phyloP scores from a whole-genome alignment of 768 basidiomycete species.

The Pholiota molesta region DNA sequence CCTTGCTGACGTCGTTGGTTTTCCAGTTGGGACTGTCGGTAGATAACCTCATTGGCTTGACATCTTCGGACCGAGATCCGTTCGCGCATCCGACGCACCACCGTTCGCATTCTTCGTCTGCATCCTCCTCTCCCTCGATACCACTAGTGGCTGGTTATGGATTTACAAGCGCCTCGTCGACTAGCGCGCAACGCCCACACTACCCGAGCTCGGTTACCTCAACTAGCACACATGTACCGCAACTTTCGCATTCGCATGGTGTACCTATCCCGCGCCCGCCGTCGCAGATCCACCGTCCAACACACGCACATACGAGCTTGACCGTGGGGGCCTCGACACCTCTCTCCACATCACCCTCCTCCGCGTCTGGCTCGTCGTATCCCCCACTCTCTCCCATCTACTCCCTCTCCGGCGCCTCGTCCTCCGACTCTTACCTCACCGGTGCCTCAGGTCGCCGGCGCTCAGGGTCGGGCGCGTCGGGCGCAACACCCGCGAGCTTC shows the following conservation, averaged over 20 bases:
- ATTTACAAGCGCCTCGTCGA: too few relatives aligned
- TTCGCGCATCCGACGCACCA: constrained; percentile 74
- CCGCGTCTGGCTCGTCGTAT: constrained; percentile 66
- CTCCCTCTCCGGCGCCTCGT: constrained; percentile 40
- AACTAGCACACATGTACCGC: background rate
- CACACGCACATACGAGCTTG: constrained; percentile 31
- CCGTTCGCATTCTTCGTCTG: constrained; percentile 47
- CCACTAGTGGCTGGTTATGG: constrained; percentile 18
- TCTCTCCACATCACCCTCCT: constrained; percentile 66
- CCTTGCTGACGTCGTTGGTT: constrained; percentile 8
- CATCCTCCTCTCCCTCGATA: constrained; percentile 46
- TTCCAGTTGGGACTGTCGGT: constrained; percentile 72
- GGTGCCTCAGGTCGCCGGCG: background rate
- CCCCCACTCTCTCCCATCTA: constrained; percentile 60
- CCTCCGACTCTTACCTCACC: constrained; percentile 6
- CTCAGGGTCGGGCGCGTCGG: constrained; percentile 20
- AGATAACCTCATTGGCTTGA: constrained; percentile 77
- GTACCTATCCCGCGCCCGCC: constrained; percentile 79
- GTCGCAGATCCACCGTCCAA: constrained; percentile 62
- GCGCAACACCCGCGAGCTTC: constrained; percentile 50
- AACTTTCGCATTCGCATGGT: constrained; percentile 43
- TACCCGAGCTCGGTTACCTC: constrained; percentile 29
- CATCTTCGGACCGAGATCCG: constrained; percentile 55
- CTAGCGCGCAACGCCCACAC: constrained; percentile 1
- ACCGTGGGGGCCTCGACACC: constrained; percentile 59